These are phyloP conservation scores for Pseudozyma flocculosa DNA, from an alignment of 1,284 basidiomycete genomes.

Conservation along the genomic window DNA sequence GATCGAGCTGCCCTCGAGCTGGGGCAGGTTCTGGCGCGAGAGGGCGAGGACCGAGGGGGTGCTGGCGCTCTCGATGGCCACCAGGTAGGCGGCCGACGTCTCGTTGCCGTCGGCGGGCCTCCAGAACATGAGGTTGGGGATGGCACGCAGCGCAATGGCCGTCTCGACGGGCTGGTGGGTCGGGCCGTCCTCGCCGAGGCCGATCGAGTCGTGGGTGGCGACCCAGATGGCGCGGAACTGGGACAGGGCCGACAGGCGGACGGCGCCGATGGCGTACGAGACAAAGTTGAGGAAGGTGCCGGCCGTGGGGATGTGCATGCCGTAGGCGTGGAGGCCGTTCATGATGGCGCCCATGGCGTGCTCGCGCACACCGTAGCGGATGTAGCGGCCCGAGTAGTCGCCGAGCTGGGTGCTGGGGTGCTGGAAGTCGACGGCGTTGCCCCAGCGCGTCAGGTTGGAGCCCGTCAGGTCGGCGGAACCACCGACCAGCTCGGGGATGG, in stretches of 20 bases:
- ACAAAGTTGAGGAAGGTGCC: slow-evolving; percentile 74
- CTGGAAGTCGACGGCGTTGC: slow-evolving; percentile 86
- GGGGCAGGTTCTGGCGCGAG: slow-evolving; percentile 88
- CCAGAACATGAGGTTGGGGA: slow-evolving; percentile 72
- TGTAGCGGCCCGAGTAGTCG: slow-evolving; percentile 80
- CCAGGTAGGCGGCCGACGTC: slow-evolving; percentile 83
- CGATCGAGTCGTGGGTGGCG: slow-evolving; percentile 64
- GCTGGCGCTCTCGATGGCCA: slow-evolving; percentile 70
- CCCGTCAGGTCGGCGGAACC: slow-evolving; percentile 91
- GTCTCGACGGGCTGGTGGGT: slow-evolving; percentile 95
- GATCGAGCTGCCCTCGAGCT: slow-evolving; percentile 82
- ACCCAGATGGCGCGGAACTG: slow-evolving; percentile 89
- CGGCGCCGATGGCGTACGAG: slow-evolving; percentile 86
- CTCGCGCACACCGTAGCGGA: slow-evolving; percentile 95
- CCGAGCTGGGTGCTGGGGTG: slow-evolving; percentile 77
- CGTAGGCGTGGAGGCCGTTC: slow-evolving; percentile 82
- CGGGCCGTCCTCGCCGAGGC: slow-evolving; percentile 82
- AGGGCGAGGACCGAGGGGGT: slow-evolving; percentile 82
- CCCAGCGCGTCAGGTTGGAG: slow-evolving; percentile 81
- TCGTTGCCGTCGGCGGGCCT: slow-evolving; percentile 92
- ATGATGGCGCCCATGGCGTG: slow-evolving; percentile 95
- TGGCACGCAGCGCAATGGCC: slow-evolving; percentile 79
- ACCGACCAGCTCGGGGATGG: slow-evolving; percentile 74
- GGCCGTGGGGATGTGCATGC: slow-evolving; percentile 75
- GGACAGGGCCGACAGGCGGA: slow-evolving; percentile 85